Base-by-base conservation (phyloP, 1,139 yeast species). In the Yamadazyma songkhlaensis region DNA sequence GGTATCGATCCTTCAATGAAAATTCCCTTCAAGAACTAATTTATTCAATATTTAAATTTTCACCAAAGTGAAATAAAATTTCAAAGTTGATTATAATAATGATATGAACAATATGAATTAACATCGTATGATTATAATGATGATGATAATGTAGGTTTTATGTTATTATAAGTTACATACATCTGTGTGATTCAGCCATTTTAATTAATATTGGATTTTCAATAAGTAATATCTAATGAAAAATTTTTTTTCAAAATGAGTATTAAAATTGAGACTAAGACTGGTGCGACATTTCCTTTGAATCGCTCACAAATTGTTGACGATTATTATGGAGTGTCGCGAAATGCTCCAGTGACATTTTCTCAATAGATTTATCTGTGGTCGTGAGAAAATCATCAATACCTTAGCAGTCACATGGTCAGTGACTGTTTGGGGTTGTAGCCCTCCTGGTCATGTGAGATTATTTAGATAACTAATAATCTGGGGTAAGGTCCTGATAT, bases 171-270 rank as follows among this genome's bases (percentile, higher is more conserved):
- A 17, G 20, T 27, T 54, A 82, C 89, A 76, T 83, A 82, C 92
- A 80, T 86, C 96, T 86, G 80, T 88, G 95, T 72, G 95, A 84
- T 80, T 86, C 95, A 80, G 95, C 92, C 96, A 87, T 87, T 76
- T 51, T 54, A 45, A 35, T 38, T 37, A 29, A 22, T 12, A 12
- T 29, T 29, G 20, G 23, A n/a, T 17, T 17, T 29, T 29, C 24
- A 29, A 15, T 29, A n/a, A 27, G 13, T 31, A 14, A 22, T 44
- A 29, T 27, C n/a, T 31, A 35, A 30, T 30, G 37, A 36, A 39
- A 35, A 39, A 25, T 31, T 33, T 36, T 39, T 39, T 28, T 26
- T 17, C 23, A 17, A n/a, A 17, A 20, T 29, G 25, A 17, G 24
- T 29, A 9, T 29, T 27, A 27, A 25, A 13, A 27, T 13, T 27